Evolutionary conservation across 257 asterid genomes (phyloP).

Genomic region (Solanum habrochaites): DNA sequence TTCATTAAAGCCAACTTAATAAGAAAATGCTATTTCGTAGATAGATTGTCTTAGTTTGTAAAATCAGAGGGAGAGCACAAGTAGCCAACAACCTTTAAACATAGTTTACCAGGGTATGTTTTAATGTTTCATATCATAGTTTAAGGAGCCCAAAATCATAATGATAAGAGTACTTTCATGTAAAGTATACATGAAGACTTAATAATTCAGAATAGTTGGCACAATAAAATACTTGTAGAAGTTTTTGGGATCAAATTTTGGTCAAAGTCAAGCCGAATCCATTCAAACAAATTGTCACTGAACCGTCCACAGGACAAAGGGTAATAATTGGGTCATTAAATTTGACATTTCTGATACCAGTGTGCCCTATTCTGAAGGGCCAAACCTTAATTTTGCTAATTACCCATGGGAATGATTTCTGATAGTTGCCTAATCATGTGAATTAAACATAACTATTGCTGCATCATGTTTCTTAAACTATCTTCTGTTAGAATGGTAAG

Average conservation of each 20-base stretch:
- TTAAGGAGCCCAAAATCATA: not conserved
- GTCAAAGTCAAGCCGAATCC: not conserved
- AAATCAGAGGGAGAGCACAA: not conserved
- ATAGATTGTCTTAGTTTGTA: not conserved
- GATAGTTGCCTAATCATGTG: not conserved
- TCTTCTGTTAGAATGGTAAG: not conserved
- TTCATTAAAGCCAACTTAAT: not conserved
- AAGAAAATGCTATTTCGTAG: not conserved
- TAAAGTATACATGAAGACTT: not conserved
- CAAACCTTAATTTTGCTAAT: not conserved
- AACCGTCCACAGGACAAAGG: not conserved
- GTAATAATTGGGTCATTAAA: not conserved
- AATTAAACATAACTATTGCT: not conserved
- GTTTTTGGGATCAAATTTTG: not conserved
- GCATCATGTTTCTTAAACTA: not conserved
- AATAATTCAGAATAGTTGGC: not conserved
- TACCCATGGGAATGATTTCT: not conserved
- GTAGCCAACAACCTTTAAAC: not conserved
- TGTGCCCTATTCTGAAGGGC: not conserved
- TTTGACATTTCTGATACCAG: not conserved
- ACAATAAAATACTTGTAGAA: not conserved
- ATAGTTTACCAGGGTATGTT: not conserved
- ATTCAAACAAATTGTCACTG: not conserved
- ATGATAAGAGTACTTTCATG: not conserved
- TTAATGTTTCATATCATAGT: not conserved